These are phyloP conservation scores for Eucalyptus tenuipes DNA, from an alignment of 345 rosid genomes.

Conservation along the genomic window DNA sequence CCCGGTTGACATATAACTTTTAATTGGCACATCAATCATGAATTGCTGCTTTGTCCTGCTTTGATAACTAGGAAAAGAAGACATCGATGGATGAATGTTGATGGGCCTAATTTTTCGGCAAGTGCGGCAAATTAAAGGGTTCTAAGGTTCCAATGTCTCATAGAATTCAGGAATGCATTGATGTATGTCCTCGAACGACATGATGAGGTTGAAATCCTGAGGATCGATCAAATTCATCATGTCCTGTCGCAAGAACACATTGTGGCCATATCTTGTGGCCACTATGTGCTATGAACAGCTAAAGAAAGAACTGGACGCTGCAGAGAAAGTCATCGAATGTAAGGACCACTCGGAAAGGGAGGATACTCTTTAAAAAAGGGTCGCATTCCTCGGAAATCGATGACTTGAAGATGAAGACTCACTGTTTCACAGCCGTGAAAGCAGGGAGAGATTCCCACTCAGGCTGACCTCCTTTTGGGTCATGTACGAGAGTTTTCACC, in stretches of 20 bases:
- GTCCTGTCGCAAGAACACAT: background rate
- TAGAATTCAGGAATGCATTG: background rate
- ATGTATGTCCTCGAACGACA: background rate
- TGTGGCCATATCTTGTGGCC: background rate
- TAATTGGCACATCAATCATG: background rate
- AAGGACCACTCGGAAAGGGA: background rate
- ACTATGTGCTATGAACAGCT: background rate
- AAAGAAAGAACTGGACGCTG: background rate
- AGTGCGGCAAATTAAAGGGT: background rate
- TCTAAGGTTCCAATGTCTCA: background rate
- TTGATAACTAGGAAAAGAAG: background rate
- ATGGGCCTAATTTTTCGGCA: background rate
- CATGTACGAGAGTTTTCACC: constrained; percentile 54
- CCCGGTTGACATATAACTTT: background rate
- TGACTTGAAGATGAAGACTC: background rate
- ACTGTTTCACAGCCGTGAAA: background rate
- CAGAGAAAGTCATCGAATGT: background rate
- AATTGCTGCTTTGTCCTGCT: background rate
- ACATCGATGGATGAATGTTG: accelerated
- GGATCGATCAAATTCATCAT: background rate
- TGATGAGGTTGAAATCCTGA: background rate
- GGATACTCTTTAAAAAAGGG: background rate
- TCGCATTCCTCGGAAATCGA: background rate
- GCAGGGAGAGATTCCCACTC: background rate
- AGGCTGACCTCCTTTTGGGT: constrained; percentile 52